Conservation (phyloP, 768 basidiomycete genomes). For the Epithele typhae region DNA sequence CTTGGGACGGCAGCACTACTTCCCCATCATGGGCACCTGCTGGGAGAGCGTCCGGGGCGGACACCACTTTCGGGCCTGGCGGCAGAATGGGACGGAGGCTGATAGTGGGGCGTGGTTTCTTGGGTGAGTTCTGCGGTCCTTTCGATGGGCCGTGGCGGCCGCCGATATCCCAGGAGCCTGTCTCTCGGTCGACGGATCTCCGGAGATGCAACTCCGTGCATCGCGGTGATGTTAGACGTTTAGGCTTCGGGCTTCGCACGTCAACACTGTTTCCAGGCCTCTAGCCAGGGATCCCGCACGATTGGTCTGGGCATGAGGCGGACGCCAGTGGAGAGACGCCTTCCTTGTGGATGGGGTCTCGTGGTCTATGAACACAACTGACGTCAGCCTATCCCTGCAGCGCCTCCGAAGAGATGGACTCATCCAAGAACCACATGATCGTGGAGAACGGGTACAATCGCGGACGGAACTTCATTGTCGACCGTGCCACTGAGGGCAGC, state of each 20-base stretch:
- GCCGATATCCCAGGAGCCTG: no score
- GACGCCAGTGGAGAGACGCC: no score
- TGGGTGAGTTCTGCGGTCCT: slow-evolving; percentile 42
- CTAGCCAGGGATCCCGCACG: no score
- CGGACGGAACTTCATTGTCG: slow-evolving; percentile 77
- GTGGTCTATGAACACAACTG: neutral
- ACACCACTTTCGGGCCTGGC: slow-evolving; percentile 87
- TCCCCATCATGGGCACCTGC: slow-evolving; percentile 78
- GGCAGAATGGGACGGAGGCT: slow-evolving; percentile 73
- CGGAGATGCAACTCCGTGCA: no score
- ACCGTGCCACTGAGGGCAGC: slow-evolving; percentile 55
- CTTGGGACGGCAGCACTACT: slow-evolving; percentile 75
- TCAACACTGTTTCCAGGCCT: no score
- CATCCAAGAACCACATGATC: slow-evolving; percentile 66
- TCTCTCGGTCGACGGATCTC: no score
- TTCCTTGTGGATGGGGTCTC: no score
- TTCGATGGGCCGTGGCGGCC: neutral
- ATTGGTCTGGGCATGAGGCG: no score
- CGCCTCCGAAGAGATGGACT: slow-evolving; percentile 71
- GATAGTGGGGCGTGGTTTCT: slow-evolving; percentile 83
- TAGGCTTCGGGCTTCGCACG: no score
- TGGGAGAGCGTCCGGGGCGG: slow-evolving; percentile 87
- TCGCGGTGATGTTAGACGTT: no score
- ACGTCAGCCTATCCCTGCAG: slow-evolving; percentile 29
- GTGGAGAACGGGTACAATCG: slow-evolving; percentile 75